These are phyloP conservation scores for Epicoccum nigrum DNA, from an alignment of 2,329 filamentous ascomycete species.

Conservation along the genomic window DNA sequence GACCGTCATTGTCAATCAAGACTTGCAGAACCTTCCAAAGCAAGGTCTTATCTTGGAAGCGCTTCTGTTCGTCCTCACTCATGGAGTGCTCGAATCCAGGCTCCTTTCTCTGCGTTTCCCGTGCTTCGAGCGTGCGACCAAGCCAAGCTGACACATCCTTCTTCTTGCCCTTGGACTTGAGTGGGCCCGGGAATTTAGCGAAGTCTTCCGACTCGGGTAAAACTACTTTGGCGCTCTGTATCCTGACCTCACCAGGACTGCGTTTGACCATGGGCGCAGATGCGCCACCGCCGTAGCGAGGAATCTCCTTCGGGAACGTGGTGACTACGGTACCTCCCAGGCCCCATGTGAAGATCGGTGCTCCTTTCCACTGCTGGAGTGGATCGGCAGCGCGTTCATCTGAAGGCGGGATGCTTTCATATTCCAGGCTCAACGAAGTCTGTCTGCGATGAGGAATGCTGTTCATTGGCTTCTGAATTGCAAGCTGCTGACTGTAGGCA, in stretches of 20 bases:
- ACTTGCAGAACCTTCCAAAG: conserved; percentile 86
- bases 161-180: conserved; percentile 91
- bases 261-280: conserved; percentile 78
- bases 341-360: conserved; percentile 85
- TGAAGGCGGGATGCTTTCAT: conserved; percentile 62
- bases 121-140: conserved; percentile 71
- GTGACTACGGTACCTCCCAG: conserved; percentile 82
- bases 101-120: conserved; percentile 63
- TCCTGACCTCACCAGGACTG: conserved; percentile 78
- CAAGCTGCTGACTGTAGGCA: conserved; percentile 38
- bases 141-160: conserved; percentile 90
- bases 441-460: conserved; percentile 45
- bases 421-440: conserved; percentile 51
- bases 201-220: conserved; percentile 74
- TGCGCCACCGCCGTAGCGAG: conserved; percentile 80
- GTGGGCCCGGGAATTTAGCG: conserved; percentile 84
- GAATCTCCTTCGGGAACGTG: conserved; percentile 86
- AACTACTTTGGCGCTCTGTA: conserved; percentile 76
- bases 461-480: conserved; percentile 24
- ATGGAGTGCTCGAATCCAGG: conserved; percentile 58
- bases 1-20: conserved; percentile 85
- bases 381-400: conserved; percentile 70
- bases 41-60: conserved; percentile 77
- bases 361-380: conserved; percentile 87
- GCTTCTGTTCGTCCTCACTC: conserved; percentile 67